These are phyloP conservation scores for Boletus sp. DNA, from an alignment of 768 basidiomycete species.

Conservation along the genomic window DNA sequence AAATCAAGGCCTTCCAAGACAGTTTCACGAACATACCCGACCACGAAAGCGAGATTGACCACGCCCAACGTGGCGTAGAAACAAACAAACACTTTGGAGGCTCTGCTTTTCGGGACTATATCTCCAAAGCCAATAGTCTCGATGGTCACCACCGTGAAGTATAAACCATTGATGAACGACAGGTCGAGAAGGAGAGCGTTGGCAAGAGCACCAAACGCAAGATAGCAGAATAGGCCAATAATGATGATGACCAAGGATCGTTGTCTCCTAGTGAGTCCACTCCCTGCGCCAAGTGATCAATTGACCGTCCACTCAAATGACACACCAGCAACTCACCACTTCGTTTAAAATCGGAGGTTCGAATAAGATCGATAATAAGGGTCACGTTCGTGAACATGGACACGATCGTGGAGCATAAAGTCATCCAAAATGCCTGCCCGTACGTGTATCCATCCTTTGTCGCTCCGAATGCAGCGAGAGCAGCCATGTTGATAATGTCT, in stretches of 20 bases:
- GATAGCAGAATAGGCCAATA: conserved; percentile 68
- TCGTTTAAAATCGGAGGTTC: conserved; percentile 57
- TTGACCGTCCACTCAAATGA: not conserved
- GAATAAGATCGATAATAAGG: conserved; percentile 57
- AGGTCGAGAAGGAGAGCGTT: conserved; percentile 50
- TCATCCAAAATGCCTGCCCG: conserved; percentile 72
- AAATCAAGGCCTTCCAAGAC: conserved; percentile 70
- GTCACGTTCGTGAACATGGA: conserved; percentile 66
- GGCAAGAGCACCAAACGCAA: conserved; percentile 67
- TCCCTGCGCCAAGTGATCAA: conserved; percentile 43
- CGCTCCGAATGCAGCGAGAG: conserved; percentile 60
- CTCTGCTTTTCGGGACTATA: conserved; percentile 50
- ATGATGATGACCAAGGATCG: conserved; percentile 75
- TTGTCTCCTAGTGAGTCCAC: conserved; percentile 78
- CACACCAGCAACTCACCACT: conserved; percentile 45
- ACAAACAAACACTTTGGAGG: conserved; percentile 57
- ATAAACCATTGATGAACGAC: conserved; percentile 70
- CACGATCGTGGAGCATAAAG: conserved; percentile 67
- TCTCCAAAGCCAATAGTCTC: conserved; percentile 81
- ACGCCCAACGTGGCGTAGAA: conserved; percentile 60
- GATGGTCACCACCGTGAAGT: conserved; percentile 71
- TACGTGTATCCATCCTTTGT: conserved; percentile 67
- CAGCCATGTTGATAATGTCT: conserved; percentile 69
- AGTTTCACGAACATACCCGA: conserved; percentile 63
- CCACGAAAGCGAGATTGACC: conserved; percentile 59